Conservation (phyloP, 345 rosid species). For the Linum lewisii region DNA sequence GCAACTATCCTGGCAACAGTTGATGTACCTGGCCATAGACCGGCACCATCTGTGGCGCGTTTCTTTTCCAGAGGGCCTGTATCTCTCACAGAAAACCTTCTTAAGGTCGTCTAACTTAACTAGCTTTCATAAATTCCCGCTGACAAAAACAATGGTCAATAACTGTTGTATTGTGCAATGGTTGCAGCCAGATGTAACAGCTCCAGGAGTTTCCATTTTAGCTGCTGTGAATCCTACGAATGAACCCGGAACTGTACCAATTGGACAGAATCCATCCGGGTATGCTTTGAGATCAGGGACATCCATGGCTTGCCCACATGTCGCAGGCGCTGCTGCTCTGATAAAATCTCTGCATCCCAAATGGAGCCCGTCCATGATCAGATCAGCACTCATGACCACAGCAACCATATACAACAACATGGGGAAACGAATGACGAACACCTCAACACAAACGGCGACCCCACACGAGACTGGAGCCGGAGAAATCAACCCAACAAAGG, state of each 20-base stretch:
- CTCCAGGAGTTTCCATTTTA: constrained; percentile 76
- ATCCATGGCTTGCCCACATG: constrained; percentile 90
- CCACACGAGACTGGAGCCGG: constrained; percentile 70
- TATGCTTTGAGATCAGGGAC: constrained; percentile 61
- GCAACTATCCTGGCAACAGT: constrained; percentile 45
- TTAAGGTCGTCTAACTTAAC: constrained; percentile 50
- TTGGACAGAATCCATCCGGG: constrained; percentile 23
- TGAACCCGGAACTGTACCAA: constrained; percentile 19
- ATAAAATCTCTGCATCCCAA: constrained; percentile 37
- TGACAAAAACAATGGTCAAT: not conserved
- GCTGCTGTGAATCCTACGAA: constrained; percentile 45
- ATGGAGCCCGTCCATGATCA: constrained; percentile 69
- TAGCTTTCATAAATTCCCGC: not conserved
- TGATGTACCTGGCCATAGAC: constrained; percentile 30
- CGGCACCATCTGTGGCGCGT: constrained; percentile 67
- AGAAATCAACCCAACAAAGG: constrained; percentile 46
- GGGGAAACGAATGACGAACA: constrained; percentile 37
- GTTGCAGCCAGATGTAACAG: constrained; percentile 68
- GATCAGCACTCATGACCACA: constrained; percentile 80
- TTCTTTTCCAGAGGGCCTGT: constrained; percentile 87
- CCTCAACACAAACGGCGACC: constrained; percentile 32
- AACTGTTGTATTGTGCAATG: not conserved
- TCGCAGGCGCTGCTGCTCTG: constrained; percentile 59
- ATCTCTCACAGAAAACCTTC: constrained; percentile 55
- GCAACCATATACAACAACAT: constrained; percentile 41